Evolutionary conservation across 768 basidiomycete species (phyloP), one percentile per base, ranked within the genome.

Genomic region (Termitomyces sp.): DNA sequence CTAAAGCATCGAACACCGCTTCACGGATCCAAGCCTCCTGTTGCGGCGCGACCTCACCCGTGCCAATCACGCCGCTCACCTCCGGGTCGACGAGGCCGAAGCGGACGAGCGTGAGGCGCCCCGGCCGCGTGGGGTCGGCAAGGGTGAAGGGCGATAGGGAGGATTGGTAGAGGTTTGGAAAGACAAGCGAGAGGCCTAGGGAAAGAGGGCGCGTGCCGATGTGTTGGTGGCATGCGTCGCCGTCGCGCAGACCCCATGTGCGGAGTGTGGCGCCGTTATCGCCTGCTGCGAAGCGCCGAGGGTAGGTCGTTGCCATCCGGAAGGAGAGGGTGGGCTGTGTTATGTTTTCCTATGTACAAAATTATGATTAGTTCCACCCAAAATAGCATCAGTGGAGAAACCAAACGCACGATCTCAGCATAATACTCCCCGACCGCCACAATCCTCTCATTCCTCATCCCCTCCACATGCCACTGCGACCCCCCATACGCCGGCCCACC

Each of bases 111-210:
- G 72, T 80, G 33, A 80, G 69, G 49, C 75, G 75, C 1, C 84
- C 85, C 11, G 74, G 72, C 57, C 73, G 75, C 7, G 71, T 65
- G 0, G 73, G 68, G 68, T 86, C 80, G 3, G 33, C 20, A 40
- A 84, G 76, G 9, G 68, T 55, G 56, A 83, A 78, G 1, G 76
- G 64, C 0, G 78, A 72, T 38, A 78, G 72, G 9, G 69, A 68
- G 58, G 82, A 74, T 65, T 86, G 85, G 69, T 84, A 85, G 45
- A 84, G 79, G 67, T 86, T 86, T 16, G 85, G 85, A 62, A 82
- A 85, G 42, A 77, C 76, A 42, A 85, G 65, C 39, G 71, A 74
- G 38, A 81, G 70, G 7, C 78, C 79, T 16, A 65, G 53, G 1
- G 62, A 68, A 20, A 82, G 69, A 2, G 74, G 70, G 15, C 78